Evolutionary conservation across 768 basidiomycete genomes (phyloP), one percentile per base, ranked within the genome.

Genomic region (Suillus weaverae): DNA sequence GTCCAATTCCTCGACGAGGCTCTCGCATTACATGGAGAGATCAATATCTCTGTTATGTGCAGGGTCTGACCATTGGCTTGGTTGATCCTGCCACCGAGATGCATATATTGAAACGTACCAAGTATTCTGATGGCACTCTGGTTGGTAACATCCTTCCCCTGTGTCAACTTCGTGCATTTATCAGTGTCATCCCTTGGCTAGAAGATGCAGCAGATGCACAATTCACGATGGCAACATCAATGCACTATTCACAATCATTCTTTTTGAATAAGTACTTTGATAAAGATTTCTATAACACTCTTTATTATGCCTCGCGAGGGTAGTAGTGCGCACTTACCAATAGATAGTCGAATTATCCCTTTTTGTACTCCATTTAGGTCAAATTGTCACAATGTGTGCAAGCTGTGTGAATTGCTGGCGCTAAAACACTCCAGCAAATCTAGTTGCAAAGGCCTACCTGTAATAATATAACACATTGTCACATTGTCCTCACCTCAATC

Each of bases 201-300:
- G 74, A 76, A 9, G 56, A 38, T 1, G 67, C 64, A 32, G 76
- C 73, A 3, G 67, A 74, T 63, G 43, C 62, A 3, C 35, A 65
- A 26, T 65, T 79, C 5, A 74, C 71, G 0, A 64, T 62, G 2
- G 36, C 57, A 41, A 79, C 65, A 30, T 74, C 73, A 50, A 26
- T 68, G 13, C 62, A 71, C 11, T 70, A 66, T 38, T 63, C 65
- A 30, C 22, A 62, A 0, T 68, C 71, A 30, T 76, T 74, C 56
- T 71, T 69, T 55, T 59, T 80, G 51, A 77, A 80, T 54, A 74
- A 72, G 55, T 79, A 77, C 60, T 76, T 72, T 50, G 66, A 67
- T 35, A 79, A 79, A 60, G 74, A 80, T 7, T 50, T 71, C 6
- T 72, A 65, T 46, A 64, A 70, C 30, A 46, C 63, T 20, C 18